Evolutionary conservation across 129 eudicot genomes (phyloP).

Genomic region (Pittosporum tobira): DNA sequence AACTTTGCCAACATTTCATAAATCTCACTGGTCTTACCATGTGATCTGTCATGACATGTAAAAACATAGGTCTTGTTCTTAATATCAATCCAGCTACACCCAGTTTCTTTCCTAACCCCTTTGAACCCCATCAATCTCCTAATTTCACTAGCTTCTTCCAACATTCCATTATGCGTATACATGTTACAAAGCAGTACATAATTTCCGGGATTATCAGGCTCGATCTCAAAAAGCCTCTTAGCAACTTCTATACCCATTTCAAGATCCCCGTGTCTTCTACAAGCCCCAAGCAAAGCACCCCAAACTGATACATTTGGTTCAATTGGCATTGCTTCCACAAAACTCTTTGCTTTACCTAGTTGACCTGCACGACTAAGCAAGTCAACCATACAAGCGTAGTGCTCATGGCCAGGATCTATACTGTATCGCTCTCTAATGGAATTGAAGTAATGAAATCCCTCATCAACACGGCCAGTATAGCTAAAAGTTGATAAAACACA

Average conservation of each 20-base stretch:
- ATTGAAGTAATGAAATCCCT: conserved; percentile 30
- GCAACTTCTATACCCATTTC: conserved; percentile 36
- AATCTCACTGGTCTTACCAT: conserved; percentile 22
- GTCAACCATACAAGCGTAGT: conserved; percentile 44
- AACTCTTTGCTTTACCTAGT: conserved; percentile 27
- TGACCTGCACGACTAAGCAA: conserved; percentile 43
- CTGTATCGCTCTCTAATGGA: conserved; percentile 23
- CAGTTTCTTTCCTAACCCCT: conserved; percentile 32
- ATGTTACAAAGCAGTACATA: conserved; percentile 32
- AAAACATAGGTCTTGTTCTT: conserved; percentile 25
- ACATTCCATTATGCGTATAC: conserved; percentile 17
- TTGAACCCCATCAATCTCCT: conserved; percentile 35
- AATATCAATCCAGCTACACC: conserved; percentile 36
- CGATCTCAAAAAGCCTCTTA: conserved; percentile 33
- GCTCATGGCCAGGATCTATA: conserved; percentile 31
- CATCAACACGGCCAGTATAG: conserved; percentile 30
- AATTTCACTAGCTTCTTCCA: conserved; percentile 29
- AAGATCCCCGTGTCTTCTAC: conserved; percentile 27
- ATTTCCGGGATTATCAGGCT: conserved; percentile 42
- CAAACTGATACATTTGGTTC: conserved; percentile 31
- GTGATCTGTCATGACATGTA: conserved; percentile 28
- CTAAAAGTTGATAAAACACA: conserved; percentile 44
- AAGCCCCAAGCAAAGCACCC: conserved; percentile 43
- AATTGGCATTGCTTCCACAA: conserved; percentile 37
- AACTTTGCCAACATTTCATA: conserved; percentile 19